Percentiles rank a stretch among this genome's conserved stretches.
Conservation (phyloP, 2,329 filamentous ascomycete genomes). For the Calonectria honghensis region DNA sequence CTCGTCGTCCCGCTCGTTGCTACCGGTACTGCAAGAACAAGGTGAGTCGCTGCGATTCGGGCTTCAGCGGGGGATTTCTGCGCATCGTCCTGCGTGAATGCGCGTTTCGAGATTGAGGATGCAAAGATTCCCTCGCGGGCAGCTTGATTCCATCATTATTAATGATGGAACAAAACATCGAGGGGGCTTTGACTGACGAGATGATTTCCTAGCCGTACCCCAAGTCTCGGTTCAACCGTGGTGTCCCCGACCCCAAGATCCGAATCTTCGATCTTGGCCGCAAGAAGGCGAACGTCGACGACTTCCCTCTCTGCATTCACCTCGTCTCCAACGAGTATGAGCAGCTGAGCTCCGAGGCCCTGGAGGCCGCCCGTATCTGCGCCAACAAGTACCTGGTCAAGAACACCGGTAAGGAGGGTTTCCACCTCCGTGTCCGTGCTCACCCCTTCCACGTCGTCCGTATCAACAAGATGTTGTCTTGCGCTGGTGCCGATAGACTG, state of each 20-base stretch:
- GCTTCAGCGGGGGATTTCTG: slow-evolving; percentile 39
- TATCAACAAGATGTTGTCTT: slow-evolving; percentile 99
- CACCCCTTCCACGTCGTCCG: slow-evolving; percentile 99
- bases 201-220: slow-evolving; percentile 84
- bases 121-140: slow-evolving; percentile 29
- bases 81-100: slow-evolving; percentile 37
- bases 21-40: slow-evolving; percentile 99
- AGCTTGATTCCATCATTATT: slow-evolving; percentile 27
- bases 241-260: slow-evolving; percentile 91
- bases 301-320: slow-evolving; percentile 99
- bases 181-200: slow-evolving; percentile 45
- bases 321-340: slow-evolving; percentile 99
- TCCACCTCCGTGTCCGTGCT: slow-evolving; percentile 87
- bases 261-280: slow-evolving; percentile 99
- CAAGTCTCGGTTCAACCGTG: slow-evolving; percentile 99
- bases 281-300: slow-evolving; percentile 99
- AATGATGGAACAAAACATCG: slow-evolving; percentile 22
- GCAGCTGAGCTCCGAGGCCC: slow-evolving; percentile 99
- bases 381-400: slow-evolving; percentile 98
- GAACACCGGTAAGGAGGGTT: slow-evolving; percentile 82
- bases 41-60: slow-evolving; percentile 74
- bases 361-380: slow-evolving; percentile 99
- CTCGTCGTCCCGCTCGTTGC: slow-evolving; percentile 98
- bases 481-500: slow-evolving; percentile 99
- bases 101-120: slow-evolving; percentile 40